Conservation (phyloP, 257 asterid genomes). For the Mentha longifolia region DNA sequence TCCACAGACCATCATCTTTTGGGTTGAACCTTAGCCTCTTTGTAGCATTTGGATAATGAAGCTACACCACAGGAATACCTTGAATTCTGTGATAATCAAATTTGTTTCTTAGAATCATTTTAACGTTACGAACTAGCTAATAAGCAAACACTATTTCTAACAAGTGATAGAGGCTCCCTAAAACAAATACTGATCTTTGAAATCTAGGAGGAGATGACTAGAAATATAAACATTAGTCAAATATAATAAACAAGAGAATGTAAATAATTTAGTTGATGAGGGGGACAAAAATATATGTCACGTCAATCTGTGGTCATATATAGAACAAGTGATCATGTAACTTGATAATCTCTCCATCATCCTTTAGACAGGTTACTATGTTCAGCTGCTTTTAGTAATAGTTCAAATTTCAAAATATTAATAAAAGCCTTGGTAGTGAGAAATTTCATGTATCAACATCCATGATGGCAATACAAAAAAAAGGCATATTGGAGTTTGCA, state of each 20-base stretch:
- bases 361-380: conserved; percentile 6
- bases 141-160: neutral
- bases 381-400: neutral
- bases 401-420: neutral
- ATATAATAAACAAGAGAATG: neutral
- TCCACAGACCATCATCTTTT: neutral
- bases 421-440: neutral
- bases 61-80: neutral
- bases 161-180: neutral
- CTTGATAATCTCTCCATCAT: neutral
- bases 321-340: neutral
- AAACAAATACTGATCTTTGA: conserved; percentile 7
- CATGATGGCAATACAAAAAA: neutral
- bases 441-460: conserved; percentile 11
- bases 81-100: conserved; percentile 1
- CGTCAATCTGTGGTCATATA: neutral
- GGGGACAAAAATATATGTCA: neutral
- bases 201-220: conserved; percentile 1
- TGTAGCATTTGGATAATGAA: no score
- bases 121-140: neutral
- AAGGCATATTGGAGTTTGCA: neutral
- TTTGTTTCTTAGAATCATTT: neutral
- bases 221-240: conserved; percentile 1
- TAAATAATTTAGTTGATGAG: neutral
- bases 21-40: neutral